phyloP scores from a whole-genome alignment of 2,329 filamentous ascomycete genomes.

The Aspergillus cejpii region DNA sequence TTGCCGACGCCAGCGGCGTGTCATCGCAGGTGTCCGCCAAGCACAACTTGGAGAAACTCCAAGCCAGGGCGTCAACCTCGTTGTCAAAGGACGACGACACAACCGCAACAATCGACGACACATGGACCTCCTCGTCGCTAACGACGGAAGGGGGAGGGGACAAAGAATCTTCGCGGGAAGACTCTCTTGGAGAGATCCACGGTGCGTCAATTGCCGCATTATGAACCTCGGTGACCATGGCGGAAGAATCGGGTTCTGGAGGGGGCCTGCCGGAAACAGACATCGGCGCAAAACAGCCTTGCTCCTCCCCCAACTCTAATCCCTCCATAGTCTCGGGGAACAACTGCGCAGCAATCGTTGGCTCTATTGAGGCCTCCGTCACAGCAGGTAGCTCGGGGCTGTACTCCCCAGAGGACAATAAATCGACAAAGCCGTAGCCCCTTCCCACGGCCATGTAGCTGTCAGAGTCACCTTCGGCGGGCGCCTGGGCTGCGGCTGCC shows the following conservation, averaged over 20 bases:
- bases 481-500: constrained; percentile 1
- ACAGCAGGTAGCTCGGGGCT: background rate
- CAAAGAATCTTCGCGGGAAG: background rate
- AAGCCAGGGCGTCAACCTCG: constrained; percentile 7
- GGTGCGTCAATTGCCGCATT: background rate
- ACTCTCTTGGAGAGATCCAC: background rate
- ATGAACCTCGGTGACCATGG: background rate
- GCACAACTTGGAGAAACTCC: constrained; percentile 6
- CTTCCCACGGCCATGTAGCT: background rate
- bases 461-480: background rate
- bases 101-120: background rate
- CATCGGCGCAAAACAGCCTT: background rate
- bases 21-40: constrained; percentile 4
- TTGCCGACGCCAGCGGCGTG: background rate
- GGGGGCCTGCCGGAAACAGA: background rate
- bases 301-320: background rate
- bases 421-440: background rate
- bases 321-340: background rate
- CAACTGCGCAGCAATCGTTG: background rate
- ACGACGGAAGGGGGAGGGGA: background rate
- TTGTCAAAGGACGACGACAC: constrained; percentile 6
- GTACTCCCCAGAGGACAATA: background rate
- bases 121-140: background rate
- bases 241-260: background rate
- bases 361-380: background rate